phyloP scores from a whole-genome alignment of 495 filamentous ascomycete species.

The Aspergillus ostianus region DNA sequence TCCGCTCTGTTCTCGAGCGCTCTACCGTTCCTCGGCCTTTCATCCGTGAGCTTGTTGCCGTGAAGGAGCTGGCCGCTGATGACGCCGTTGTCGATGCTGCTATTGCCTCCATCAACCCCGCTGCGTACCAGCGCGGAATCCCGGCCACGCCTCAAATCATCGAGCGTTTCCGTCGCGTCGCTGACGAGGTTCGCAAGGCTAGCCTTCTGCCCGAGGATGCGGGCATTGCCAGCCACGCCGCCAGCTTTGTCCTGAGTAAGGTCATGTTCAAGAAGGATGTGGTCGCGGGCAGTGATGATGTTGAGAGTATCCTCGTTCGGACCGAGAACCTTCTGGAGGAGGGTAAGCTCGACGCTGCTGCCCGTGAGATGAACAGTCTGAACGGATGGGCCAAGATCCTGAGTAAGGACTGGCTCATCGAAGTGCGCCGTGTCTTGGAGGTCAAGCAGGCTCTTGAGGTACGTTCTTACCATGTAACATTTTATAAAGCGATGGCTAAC shows the following conservation, averaged over 20 bases:
- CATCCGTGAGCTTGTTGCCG: slow-evolving; percentile 81
- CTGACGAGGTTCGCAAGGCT: slow-evolving; percentile 89
- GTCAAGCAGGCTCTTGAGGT: slow-evolving; percentile 95
- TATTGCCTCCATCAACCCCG: slow-evolving; percentile 89
- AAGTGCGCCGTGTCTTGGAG: slow-evolving; percentile 85
- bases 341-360: slow-evolving; percentile 85
- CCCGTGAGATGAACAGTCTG: slow-evolving; percentile 90
- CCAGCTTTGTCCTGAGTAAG: slow-evolving; percentile 83
- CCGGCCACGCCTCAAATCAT: slow-evolving; percentile 79
- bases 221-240: slow-evolving; percentile 88
- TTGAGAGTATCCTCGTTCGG: slow-evolving; percentile 86
- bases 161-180: slow-evolving; percentile 94
- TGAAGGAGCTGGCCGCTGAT: slow-evolving; percentile 84
- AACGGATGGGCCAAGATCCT: slow-evolving; percentile 92
- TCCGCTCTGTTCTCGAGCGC: slow-evolving; percentile 76
- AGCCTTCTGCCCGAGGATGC: slow-evolving; percentile 87
- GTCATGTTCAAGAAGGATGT: slow-evolving; percentile 91
- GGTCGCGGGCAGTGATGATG: slow-evolving; percentile 83
- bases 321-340: slow-evolving; percentile 88
- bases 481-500: slow-evolving; percentile 1
- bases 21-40: slow-evolving; percentile 77
- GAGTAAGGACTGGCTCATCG: slow-evolving; percentile 86
- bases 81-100: slow-evolving; percentile 85
- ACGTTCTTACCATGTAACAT: slow-evolving; percentile 29
- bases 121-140: slow-evolving; percentile 89